Percentiles rank a stretch among this genome's conserved stretches.
Evolutionary conservation across 2,329 filamentous ascomycete genomes (phyloP).

Genomic region (Fusarium lyarnte): DNA sequence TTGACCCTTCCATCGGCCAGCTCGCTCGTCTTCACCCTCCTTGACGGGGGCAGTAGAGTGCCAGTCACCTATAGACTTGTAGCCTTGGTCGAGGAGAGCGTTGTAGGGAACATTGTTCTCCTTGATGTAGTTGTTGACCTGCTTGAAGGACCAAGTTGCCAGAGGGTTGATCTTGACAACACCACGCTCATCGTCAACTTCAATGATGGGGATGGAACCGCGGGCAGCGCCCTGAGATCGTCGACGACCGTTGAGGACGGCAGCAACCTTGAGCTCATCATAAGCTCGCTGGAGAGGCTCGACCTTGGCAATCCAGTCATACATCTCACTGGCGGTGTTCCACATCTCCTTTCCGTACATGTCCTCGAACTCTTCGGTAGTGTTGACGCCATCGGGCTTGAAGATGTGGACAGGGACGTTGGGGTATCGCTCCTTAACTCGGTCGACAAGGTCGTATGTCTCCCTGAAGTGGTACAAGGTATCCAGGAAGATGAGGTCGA

Average conservation of each 20-base stretch:
- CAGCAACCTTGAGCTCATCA: constrained; percentile 84
- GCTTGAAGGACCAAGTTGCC: constrained; percentile 90
- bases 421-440: constrained; percentile 79
- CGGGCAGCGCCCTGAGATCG: constrained; percentile 93
- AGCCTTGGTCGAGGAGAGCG: constrained; percentile 87
- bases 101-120: constrained; percentile 94
- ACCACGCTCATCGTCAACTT: constrained; percentile 86
- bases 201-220: constrained; percentile 88
- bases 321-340: constrained; percentile 86
- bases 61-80: constrained; percentile 98
- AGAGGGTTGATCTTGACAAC: constrained; percentile 98
- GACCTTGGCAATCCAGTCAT: constrained; percentile 98
- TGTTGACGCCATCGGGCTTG: constrained; percentile 82
- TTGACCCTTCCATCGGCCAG: constrained; percentile 96
- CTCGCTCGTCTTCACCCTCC: constrained; percentile 93
- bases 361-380: constrained; percentile 78
- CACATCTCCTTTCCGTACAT: constrained; percentile 86
- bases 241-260: constrained; percentile 90
- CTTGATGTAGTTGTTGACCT: constrained; percentile 88
- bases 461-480: constrained; percentile 85
- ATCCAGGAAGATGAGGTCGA: constrained; percentile 83
- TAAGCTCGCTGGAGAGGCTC: constrained; percentile 95
- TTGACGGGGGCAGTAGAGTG: constrained; percentile 92
- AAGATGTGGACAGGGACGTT: constrained; percentile 86
- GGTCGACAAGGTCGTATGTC: constrained; percentile 77